Conservation (phyloP, 148 eudicot species). For the Silene uniflora region DNA sequence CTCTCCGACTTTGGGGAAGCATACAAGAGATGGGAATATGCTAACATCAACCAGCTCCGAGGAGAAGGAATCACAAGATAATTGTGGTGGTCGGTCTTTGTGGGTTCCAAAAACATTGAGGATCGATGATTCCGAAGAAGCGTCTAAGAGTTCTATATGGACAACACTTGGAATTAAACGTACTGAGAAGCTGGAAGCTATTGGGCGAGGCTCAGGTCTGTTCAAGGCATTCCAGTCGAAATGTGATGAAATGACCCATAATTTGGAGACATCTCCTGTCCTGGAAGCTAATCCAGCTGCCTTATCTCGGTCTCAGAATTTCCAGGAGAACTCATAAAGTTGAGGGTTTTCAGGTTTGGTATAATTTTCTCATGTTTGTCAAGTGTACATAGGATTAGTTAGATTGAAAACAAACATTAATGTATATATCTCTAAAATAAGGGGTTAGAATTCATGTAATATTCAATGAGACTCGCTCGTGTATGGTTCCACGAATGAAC, state of each 20-base stretch:
- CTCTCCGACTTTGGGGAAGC: constrained; percentile 60
- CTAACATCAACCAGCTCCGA: constrained; percentile 5
- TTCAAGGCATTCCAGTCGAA: constrained; percentile 53
- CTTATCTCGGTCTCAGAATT: constrained; percentile 53
- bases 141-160: constrained; percentile 69
- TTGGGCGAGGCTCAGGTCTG: constrained; percentile 27
- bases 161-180: constrained; percentile 51
- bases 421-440: constrained; percentile 14
- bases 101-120: constrained; percentile 65
- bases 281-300: constrained; percentile 72
- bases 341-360: background rate
- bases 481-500: background rate
- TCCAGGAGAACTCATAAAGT: constrained; percentile 45
- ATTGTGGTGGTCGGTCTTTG: constrained; percentile 30
- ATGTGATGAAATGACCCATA: constrained; percentile 23
- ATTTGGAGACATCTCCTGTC: constrained; percentile 33
- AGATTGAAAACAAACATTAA: constrained; percentile 4
- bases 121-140: constrained; percentile 60
- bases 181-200: constrained; percentile 29
- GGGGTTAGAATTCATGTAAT: background rate
- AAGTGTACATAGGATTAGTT: constrained; percentile 20
- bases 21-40: constrained; percentile 46
- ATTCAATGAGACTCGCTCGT: background rate
- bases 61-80: constrained; percentile 26
- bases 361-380: background rate